These are phyloP conservation scores for Colletotrichum coccodes DNA, from an alignment of 2,329 filamentous ascomycete species.

Conservation along the genomic window DNA sequence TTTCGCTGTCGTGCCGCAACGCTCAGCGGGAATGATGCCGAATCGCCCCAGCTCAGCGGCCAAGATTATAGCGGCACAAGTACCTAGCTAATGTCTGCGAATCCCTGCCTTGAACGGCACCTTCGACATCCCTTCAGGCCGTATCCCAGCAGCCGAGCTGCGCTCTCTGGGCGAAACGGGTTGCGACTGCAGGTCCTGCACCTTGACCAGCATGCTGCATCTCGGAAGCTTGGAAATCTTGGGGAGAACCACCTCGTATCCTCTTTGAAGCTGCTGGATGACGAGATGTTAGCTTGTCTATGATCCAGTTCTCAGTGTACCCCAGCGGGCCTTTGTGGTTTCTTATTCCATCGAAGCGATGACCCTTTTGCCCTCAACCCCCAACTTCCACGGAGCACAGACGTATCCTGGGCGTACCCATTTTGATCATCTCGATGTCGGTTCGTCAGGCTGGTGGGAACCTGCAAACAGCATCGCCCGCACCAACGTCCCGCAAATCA, in stretches of 20 bases:
- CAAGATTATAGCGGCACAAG: slow-evolving; percentile 1
- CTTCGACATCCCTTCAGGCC: slow-evolving; percentile 10
- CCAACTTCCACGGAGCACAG: background rate
- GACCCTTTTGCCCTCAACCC: background rate
- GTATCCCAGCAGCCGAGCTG: slow-evolving; percentile 4
- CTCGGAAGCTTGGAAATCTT: slow-evolving; percentile 25
- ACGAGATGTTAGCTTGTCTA: slow-evolving; percentile 16
- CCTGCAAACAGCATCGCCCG: slow-evolving; percentile 16
- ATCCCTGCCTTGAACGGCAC: slow-evolving; percentile 18
- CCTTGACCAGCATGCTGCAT: slow-evolving; percentile 19
- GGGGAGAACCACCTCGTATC: slow-evolving; percentile 11
- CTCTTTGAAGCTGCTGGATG: slow-evolving; percentile 21
- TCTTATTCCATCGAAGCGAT: background rate
- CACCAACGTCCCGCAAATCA: slow-evolving; percentile 1
- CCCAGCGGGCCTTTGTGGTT: background rate
- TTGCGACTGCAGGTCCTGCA: slow-evolving; percentile 1
- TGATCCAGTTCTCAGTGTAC: slow-evolving; percentile 22
- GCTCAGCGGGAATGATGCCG: background rate
- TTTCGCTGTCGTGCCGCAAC: background rate
- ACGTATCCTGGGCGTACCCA: background rate
- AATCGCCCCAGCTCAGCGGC: slow-evolving; percentile 10
- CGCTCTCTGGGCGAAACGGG: slow-evolving; percentile 18
- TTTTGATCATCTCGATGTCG: slow-evolving; percentile 10
- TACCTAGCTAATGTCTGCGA: background rate
- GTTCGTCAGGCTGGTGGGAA: background rate